These are phyloP conservation scores for Lachnellula subtilissima DNA, from an alignment of 2,329 filamentous ascomycete genomes.

Conservation along the genomic window DNA sequence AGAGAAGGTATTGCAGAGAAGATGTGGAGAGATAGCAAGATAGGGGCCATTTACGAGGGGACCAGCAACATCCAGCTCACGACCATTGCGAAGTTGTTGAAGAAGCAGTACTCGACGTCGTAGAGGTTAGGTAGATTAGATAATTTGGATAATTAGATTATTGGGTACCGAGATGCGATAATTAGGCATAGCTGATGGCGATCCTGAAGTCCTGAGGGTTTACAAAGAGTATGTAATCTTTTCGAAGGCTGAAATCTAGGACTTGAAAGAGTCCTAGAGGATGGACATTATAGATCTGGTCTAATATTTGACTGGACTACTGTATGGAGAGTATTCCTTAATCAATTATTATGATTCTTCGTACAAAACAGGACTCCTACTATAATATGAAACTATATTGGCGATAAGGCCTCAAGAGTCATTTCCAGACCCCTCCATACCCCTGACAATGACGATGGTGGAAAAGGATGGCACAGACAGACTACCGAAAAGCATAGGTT, in stretches of 20 bases:
- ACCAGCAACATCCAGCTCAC: slow-evolving; percentile 72
- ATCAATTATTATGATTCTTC: neutral
- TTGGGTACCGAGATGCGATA: neutral
- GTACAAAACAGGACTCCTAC: neutral
- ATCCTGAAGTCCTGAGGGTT: neutral
- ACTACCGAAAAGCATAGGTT: neutral
- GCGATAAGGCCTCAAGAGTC: neutral
- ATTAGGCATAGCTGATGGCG: neutral
- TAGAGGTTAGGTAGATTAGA: neutral
- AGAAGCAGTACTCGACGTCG: slow-evolving; percentile 62
- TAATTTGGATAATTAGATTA: neutral
- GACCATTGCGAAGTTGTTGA: slow-evolving; percentile 66
- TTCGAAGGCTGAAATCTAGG: neutral
- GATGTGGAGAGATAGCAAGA: slow-evolving; percentile 97
- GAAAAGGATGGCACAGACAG: neutral
- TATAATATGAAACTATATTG: neutral
- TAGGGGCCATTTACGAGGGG: slow-evolving; percentile 95
- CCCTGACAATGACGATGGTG: neutral
- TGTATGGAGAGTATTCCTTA: neutral
- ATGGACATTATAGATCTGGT: neutral
- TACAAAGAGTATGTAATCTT: neutral
- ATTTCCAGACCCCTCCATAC: neutral
- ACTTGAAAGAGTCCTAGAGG: neutral
- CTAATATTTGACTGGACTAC: neutral
- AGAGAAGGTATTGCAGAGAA: slow-evolving; percentile 96